Conservation (phyloP, 2,329 filamentous ascomycete genomes). For the Nigrospora osmanthi region DNA sequence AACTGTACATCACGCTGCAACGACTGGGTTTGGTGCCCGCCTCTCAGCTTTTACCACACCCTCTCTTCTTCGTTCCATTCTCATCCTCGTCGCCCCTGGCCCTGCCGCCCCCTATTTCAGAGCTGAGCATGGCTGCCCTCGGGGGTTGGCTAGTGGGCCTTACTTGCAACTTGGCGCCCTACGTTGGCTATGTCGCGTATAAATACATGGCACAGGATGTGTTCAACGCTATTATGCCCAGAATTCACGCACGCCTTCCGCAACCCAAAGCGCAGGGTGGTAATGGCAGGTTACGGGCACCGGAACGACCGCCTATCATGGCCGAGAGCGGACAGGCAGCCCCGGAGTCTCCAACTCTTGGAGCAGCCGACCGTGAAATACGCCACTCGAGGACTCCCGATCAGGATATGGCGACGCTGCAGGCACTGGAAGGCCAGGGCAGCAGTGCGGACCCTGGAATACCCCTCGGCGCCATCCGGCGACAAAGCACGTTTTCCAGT, state of each 20-base stretch:
- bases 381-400: slow-evolving; percentile 13
- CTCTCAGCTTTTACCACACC: slow-evolving; percentile 32
- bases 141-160: slow-evolving; percentile 33
- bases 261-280: slow-evolving; percentile 7
- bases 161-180: slow-evolving; percentile 35
- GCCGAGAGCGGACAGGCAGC: background rate
- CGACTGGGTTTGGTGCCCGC: slow-evolving; percentile 38
- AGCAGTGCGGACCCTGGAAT: slow-evolving; percentile 14
- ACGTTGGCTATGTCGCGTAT: slow-evolving; percentile 36
- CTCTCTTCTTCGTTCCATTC: slow-evolving; percentile 47
- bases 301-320: too few species aligned
- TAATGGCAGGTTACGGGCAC: slow-evolving; percentile 1
- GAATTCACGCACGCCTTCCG: slow-evolving; percentile 31
- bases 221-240: slow-evolving; percentile 26
- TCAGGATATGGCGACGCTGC: slow-evolving; percentile 11
- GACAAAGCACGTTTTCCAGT: slow-evolving; percentile 38
- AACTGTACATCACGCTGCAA: slow-evolving; percentile 45
- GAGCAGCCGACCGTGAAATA: slow-evolving; percentile 20
- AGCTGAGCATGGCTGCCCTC: slow-evolving; percentile 29
- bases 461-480: slow-evolving; percentile 25
- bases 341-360: slow-evolving; percentile 21
- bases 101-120: slow-evolving; percentile 32
- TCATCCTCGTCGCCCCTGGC: slow-evolving; percentile 40
- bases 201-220: slow-evolving; percentile 28
- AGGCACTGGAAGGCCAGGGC: slow-evolving; percentile 21